Conservation (phyloP, 2,329 filamentous ascomycete species). For the Nakataea oryzae region DNA sequence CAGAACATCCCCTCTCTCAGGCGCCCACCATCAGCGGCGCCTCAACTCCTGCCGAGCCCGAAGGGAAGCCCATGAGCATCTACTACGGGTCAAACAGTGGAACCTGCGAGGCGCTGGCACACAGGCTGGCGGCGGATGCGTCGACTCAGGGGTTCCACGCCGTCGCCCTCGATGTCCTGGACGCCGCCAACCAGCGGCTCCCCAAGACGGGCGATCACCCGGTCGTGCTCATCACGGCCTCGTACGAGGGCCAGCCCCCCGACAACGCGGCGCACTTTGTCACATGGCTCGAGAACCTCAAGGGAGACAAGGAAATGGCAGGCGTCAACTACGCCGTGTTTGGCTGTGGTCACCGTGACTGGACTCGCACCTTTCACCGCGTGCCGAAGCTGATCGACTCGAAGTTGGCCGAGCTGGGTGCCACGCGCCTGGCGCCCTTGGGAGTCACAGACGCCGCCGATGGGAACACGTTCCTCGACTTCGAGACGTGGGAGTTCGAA, state of each 20-base stretch:
- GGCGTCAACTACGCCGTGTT: constrained; percentile 58
- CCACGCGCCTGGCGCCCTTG: constrained; percentile 32
- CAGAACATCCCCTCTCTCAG: no score
- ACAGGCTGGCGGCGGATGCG: constrained; percentile 51
- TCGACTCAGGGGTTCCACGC: constrained; percentile 48
- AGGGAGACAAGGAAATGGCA: constrained; percentile 36
- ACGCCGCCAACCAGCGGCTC: constrained; percentile 50
- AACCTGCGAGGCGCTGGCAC: constrained; percentile 61
- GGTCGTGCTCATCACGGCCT: constrained; percentile 54
- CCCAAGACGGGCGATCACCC: constrained; percentile 46
- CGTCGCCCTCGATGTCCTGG: constrained; percentile 42
- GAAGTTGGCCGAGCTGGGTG: constrained; percentile 37
- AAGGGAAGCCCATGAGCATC: constrained; percentile 45
- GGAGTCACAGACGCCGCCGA: constrained; percentile 50
- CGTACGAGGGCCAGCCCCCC: constrained; percentile 65
- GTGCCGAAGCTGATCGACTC: constrained; percentile 54
- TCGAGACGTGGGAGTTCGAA: constrained; percentile 58
- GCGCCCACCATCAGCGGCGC: constrained; percentile 53
- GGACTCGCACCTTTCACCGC: constrained; percentile 53
- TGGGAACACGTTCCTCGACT: constrained; percentile 56
- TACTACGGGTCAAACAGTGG: constrained; percentile 67
- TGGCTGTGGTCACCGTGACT: constrained; percentile 45
- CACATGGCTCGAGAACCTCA: constrained; percentile 49
- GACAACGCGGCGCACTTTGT: constrained; percentile 63
- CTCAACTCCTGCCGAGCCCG: constrained; percentile 28